Evolutionary conservation across 768 basidiomycete species (phyloP).

Genomic region (Phylloporus sp.): DNA sequence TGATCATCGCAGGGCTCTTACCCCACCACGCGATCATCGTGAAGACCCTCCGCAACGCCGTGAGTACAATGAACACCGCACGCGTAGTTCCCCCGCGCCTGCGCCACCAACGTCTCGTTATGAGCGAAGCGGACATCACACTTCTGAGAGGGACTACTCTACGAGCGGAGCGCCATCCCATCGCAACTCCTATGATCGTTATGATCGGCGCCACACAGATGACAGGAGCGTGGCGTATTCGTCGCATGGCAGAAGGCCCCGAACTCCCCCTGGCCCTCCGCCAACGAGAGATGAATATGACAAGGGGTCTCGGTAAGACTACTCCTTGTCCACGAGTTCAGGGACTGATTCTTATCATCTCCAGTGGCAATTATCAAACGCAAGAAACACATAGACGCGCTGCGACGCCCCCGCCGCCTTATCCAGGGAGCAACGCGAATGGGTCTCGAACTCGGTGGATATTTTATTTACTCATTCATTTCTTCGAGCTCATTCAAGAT

Average conservation of each 20-base stretch:
- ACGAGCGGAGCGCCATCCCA: constrained; percentile 40
- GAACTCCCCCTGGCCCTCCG: constrained; percentile 52
- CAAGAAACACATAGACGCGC: constrained; percentile 46
- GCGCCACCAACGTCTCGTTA: constrained; percentile 48
- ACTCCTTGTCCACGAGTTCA: not conserved
- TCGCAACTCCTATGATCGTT: constrained; percentile 59
- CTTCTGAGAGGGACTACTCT: constrained; percentile 40
- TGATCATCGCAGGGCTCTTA: constrained; percentile 59
- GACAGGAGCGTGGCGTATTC: constrained; percentile 43
- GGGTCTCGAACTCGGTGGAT: constrained; percentile 41
- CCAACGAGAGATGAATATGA: constrained; percentile 64
- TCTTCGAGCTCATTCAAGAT: not conserved
- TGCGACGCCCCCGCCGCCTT: constrained; percentile 50
- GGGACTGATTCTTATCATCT: not conserved
- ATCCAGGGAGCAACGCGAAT: constrained; percentile 41
- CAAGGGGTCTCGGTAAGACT: constrained; percentile 52
- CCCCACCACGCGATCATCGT: constrained; percentile 62
- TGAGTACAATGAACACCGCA: constrained; percentile 69
- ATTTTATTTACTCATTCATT: not conserved
- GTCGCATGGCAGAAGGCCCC: constrained; percentile 44
- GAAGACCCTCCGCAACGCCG: constrained; percentile 56
- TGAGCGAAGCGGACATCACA: constrained; percentile 40
- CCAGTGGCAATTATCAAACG: constrained; percentile 15
- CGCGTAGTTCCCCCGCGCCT: constrained; percentile 47
- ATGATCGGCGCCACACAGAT: constrained; percentile 48